Base-by-base conservation (phyloP, 345 rosid genomes). In the Draba incana region DNA sequence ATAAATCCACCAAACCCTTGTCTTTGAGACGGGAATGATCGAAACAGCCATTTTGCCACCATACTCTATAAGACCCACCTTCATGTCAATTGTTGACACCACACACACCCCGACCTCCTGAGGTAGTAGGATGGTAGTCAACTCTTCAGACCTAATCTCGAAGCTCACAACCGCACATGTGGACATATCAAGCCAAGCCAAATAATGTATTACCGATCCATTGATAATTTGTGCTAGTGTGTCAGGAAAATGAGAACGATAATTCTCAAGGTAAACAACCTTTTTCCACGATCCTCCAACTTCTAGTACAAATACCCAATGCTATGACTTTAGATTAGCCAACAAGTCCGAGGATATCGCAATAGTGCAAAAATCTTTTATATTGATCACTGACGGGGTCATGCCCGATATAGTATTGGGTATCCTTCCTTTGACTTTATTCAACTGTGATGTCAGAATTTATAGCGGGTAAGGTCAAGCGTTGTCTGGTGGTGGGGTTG, bases 101-200 rank as follows among this genome's bases (percentile, higher is more conserved):
- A n/a, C n/a, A n/a, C n/a, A n/a, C n/a, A n/a, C n/a, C 20, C 20
- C 20, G 20, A 1, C 20, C 20, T 20, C 20, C 1, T 20, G 20
- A 20, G 20, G 20, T 20, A 20, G 1, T 20, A 20, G 20, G 20
- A 20, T 20, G 20, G 20, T 49, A 49, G 47, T 64, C 12, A 64
- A 4, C 48, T 64, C 25, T 49, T 64, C 68, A 64, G 68, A 64
- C 37, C n/a, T 49, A 4, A 64, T 0, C 38, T 64, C 68, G 2
- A 64, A 64, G 37, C 68, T 49, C 14, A 49, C 57, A 49, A 64
- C 20, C 37, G 13, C 57, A 16, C 35, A 50, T n/a, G 23, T 37
- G 5, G 3, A 23, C 5, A 4, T 8, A 37, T 37, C 4, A 64
- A 3, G 15, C 68, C 47, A 49, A 4, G 38, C 68, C 47, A 49